Base-by-base conservation (phyloP, 305 asterid genomes). In the Andrographis paniculata region DNA sequence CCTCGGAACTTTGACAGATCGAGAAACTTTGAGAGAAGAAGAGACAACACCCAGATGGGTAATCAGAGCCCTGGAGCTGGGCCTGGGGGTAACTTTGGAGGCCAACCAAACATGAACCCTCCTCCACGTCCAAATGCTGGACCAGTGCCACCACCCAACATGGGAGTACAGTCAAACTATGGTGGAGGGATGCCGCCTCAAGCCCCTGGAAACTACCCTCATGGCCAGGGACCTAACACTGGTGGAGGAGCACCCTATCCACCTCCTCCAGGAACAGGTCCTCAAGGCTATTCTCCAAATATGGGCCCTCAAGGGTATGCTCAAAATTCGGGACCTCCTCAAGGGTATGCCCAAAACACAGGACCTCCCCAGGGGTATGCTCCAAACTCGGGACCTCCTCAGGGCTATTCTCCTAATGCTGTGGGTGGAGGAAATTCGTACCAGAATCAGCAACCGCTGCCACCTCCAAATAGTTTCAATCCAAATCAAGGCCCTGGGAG, bases 1-100 rank as follows among this genome's bases (percentile, higher is more conserved):
- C 99, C 99, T 50, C 87, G 96, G 5, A 81, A 81, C 72, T 63
- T 69, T 56, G 99, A 91, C 72, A 64, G 93, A 12, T 83, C 95
- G 2, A 60, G 96, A 62, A 87, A 83, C 48, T 91, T 69, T 18
- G 94, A 81, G 31, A 69, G 94, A 23, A 81, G 91, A 48, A 65
- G 87, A 20, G 75, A 64, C 1, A 16, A 64, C 1, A 16, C 30
- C 51, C 71, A 45, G 52, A 42, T 55, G 52, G 28, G 35, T 20
- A 42, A 52, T 28, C 72, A 52, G 71, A 62, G 59, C 58, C 6
- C 54, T 51, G 77, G 67, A 28, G 28, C 45, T n/a, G 37, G 60
- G 45, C 30, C 27, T 35, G 9, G 62, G 62, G 7, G 65, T 63
- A 47, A 69, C 42, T 13, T 37, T 13, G 42, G 17, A n/a, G 62